Evolutionary conservation across 495 filamentous ascomycete species (phyloP), one percentile per base, ranked within the genome.

Genomic region (Aspergillus mulundensis): DNA sequence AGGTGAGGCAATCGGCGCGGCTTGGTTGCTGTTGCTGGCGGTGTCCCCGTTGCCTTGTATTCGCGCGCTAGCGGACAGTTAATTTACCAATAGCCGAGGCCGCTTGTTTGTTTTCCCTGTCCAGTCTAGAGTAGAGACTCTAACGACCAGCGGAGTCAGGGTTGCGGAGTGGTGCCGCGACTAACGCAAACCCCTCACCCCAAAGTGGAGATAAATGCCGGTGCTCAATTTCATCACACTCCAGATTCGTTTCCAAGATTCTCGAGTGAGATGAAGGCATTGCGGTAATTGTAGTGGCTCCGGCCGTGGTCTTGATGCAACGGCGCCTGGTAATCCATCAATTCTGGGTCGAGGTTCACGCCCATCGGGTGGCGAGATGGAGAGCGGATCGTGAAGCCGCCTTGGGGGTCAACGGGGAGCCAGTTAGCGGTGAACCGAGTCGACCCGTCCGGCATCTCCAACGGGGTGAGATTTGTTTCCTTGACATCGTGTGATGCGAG

Each of bases 361-460:
- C n/a, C n/a, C 14, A 40, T 2, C 38, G 20, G 21, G 21, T 50
- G 34, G 19, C 15, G 20, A 2, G 34, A 14, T 4, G 57, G 41
- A 41, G 52, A 21, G 19, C 52, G 58, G 48, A 74, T 71, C 1
- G 70, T 72, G 41, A 72, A 69, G 5, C 71, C 71, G n/a, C 61
- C 70, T 15, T 61, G 54, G 0, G 68, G 62, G 45, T 74, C 71
- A 0, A 74, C 71, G 4, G 71, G 71, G 1, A 74, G 59, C 71
- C 71, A 74, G 51, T 74, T 74, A 2, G 63, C 51, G 10, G 68
- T 70, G 28, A 64, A 53, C 16, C 71, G 70, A 2, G 66, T 71
- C 36, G 57, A 67, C 0, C 71, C 71, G 44, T 74, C 71, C 2
- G 71, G 71, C 71, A 74, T 74, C 42, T 74, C 70, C 20, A 74